Conservation (phyloP, 2,329 filamentous ascomycete genomes). For the Cercospora nicotianae region DNA sequence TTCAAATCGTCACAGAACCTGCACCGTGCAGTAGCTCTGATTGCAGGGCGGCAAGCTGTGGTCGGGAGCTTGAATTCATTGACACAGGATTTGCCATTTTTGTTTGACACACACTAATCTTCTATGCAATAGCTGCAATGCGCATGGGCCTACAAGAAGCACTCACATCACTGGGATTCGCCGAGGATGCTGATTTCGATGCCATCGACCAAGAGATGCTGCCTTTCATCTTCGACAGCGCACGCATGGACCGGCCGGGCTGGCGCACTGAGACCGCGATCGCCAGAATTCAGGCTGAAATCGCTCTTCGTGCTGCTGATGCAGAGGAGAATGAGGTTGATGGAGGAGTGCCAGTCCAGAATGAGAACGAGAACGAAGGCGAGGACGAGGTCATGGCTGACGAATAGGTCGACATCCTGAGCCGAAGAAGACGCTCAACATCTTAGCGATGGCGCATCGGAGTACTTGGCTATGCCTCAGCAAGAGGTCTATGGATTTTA, state of each 20-base stretch:
- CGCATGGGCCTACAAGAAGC: conserved; percentile 7
- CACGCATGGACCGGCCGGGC: conserved; percentile 3
- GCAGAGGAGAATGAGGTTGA: background rate
- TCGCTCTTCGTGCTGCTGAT: background rate
- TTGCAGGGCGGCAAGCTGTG: background rate
- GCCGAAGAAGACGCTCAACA: background rate
- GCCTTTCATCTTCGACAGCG: conserved; percentile 5
- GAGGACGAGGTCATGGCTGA: conserved; percentile 20
- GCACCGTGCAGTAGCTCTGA: background rate
- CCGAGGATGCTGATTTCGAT: background rate
- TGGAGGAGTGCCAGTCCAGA: background rate
- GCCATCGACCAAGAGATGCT: conserved; percentile 5
- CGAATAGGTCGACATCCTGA: background rate
- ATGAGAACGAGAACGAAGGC: background rate
- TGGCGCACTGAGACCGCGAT: conserved; percentile 9
- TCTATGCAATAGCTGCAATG: background rate
- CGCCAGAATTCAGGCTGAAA: conserved; percentile 4
- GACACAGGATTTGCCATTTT: background rate
- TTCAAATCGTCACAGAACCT: background rate
- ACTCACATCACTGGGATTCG: conserved; percentile 4
- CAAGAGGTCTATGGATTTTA: background rate
- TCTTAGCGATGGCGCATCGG: conserved; percentile 9
- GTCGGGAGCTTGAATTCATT: background rate
- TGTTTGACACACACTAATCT: background rate
- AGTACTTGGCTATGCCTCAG: background rate